Evolutionary conservation across 768 basidiomycete species (phyloP).

Genomic region (Chalciporus piperatus): DNA sequence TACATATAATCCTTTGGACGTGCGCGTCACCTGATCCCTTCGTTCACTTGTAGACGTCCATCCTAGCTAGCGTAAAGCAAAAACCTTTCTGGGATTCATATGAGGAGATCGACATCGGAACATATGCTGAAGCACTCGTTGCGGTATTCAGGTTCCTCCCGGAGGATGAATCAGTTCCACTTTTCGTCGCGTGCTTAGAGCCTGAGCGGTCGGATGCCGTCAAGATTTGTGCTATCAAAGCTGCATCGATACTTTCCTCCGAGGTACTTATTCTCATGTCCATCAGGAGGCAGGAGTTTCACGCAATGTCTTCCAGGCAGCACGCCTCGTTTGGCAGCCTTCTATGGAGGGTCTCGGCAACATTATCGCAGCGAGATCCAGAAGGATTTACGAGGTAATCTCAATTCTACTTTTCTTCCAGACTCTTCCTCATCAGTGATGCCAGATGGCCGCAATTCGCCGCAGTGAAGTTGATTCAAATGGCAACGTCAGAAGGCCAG

Average conservation of each 20-base stretch:
- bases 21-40: not conserved
- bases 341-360: constrained; percentile 47
- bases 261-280: constrained; percentile 46
- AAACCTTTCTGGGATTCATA: constrained; percentile 69
- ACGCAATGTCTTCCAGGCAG: constrained; percentile 37
- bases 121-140: constrained; percentile 74
- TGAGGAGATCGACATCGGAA: constrained; percentile 72
- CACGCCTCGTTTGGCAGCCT: constrained; percentile 55
- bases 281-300: not conserved
- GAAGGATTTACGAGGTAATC: constrained; percentile 55
- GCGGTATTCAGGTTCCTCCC: constrained; percentile 70
- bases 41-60: constrained; percentile 18
- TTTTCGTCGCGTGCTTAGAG: constrained; percentile 66
- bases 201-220: constrained; percentile 79
- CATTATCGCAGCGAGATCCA: constrained; percentile 46
- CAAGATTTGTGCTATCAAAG: constrained; percentile 74
- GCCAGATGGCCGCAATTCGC: constrained; percentile 47
- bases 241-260: constrained; percentile 61
- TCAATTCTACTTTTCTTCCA: constrained; percentile 4
- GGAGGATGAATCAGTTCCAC: constrained; percentile 52
- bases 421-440: constrained; percentile 8
- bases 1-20: constrained; percentile 30
- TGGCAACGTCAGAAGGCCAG: constrained; percentile 51
- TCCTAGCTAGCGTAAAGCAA: constrained; percentile 33
- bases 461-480: constrained; percentile 61